Percentiles rank a stretch among this genome's conserved stretches.
These are phyloP conservation scores for Suillus plorans DNA, from an alignment of 768 basidiomycete genomes.

Conservation along the genomic window DNA sequence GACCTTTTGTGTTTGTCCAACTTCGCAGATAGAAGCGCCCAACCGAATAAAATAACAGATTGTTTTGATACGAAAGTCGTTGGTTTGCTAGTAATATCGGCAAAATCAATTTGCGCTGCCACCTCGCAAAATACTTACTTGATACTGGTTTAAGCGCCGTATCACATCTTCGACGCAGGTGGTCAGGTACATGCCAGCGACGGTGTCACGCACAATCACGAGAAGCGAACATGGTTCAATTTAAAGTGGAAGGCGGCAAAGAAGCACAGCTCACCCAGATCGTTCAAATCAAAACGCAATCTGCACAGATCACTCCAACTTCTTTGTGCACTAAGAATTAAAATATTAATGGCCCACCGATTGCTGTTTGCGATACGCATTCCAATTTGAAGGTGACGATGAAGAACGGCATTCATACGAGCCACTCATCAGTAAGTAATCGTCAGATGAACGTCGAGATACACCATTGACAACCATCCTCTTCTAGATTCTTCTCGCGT, in stretches of 20 bases:
- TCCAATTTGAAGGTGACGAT: not conserved
- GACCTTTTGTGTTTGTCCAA: not conserved
- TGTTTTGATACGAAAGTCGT: not conserved
- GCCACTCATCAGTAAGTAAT: not conserved
- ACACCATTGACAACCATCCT: not conserved
- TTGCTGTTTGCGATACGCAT: not conserved
- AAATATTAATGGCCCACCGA: not conserved
- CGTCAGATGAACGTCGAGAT: not conserved
- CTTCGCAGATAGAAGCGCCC: not conserved
- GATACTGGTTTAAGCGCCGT: not conserved
- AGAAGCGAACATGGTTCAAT: constrained; percentile 1
- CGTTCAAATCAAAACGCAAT: constrained; percentile 6
- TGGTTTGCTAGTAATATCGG: not conserved
- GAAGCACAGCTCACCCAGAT: constrained; percentile 5
- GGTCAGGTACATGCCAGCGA: not conserved
- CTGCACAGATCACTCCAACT: constrained; percentile 1
- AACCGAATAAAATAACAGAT: not conserved
- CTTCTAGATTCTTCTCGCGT: not conserved
- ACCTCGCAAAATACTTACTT: not conserved
- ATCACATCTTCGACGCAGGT: not conserved
- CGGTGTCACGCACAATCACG: not conserved
- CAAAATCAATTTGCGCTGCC: not conserved
- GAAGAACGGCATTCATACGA: not conserved
- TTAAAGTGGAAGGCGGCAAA: not conserved
- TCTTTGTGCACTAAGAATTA: not conserved